Base-by-base conservation (phyloP, 495 filamentous ascomycete genomes). In the Melanomma pulvis-pyrius region DNA sequence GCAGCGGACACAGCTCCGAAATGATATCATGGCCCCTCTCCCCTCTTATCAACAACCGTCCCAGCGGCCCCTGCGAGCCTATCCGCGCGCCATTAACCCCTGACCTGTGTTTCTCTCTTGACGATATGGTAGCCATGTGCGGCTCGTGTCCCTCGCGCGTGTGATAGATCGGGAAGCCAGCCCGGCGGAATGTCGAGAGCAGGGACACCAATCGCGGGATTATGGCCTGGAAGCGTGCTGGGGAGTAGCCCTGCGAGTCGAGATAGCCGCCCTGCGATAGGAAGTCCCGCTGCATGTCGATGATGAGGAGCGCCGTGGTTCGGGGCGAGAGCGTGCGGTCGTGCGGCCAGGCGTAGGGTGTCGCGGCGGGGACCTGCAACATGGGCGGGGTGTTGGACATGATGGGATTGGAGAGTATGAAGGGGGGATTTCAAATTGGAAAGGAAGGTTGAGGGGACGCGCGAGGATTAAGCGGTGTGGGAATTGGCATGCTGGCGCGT, bases 201-300 rank as follows among this genome's bases (percentile, higher is more conserved):
- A 75, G 71, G 25, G 46, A 48, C 7, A 59, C 58, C 47, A 74
- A 21, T 48, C 79, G 79, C 8, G 86, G 85, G 56, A 89, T 84
- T 28, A 88, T 76, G 12, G 78, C 76, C 46, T 81, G 85, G 0
- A 82, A 77, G 6, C 80, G 70, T 17, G 76, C 72, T 22, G 88
- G 82, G 59, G 84, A 79, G 73, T 87, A 86, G 63, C 85, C 84
- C 76, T 89, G 85, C 52, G 77, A 77, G 22, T 78, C 76, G 68
- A 89, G 80, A 51, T 89, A 89, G 51, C 86, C 86, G 39, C 80
- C 83, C 24, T 77, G 73, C 15, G 78, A 73, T 73, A 86, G 88
- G 74, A 89, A 88, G 72, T 90, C 87, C 60, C 86, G 86, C 70
- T 90, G 87, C 87, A 90, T 89, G 75, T 90, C 87, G 67, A 90